Evolutionary conservation across 1,139 yeast genomes (phyloP).

Genomic region (Saccharomyces hybrid): DNA sequence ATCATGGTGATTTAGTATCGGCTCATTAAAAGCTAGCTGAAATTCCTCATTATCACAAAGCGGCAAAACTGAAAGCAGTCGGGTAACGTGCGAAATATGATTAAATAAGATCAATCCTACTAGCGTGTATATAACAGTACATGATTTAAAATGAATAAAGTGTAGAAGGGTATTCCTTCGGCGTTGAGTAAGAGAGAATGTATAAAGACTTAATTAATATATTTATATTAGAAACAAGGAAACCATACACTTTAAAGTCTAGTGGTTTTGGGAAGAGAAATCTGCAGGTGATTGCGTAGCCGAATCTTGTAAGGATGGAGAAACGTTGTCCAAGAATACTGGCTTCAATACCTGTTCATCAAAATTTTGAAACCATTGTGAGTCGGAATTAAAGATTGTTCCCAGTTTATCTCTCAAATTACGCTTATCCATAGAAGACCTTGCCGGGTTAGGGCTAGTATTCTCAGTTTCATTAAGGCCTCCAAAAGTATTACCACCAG

Average conservation of each 20-base stretch:
- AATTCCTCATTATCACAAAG: slow-evolving; percentile 1
- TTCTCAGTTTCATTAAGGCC: not conserved
- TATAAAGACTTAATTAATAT: not conserved
- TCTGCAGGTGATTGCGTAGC: not conserved
- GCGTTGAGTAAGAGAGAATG: not conserved
- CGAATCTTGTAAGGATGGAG: not conserved
- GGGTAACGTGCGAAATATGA: not conserved
- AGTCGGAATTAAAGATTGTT: slow-evolving; percentile 52
- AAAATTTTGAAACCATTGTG: slow-evolving; percentile 86
- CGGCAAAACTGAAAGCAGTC: not conserved
- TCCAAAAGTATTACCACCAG: not conserved
- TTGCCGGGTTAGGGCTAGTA: slow-evolving; percentile 1
- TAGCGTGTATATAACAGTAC: not conserved
- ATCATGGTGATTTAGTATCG: not conserved
- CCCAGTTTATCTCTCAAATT: slow-evolving; percentile 27
- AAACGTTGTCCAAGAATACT: slow-evolving; percentile 61
- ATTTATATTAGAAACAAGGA: not conserved
- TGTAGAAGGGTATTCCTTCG: not conserved
- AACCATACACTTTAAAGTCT: not conserved
- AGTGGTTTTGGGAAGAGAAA: not conserved
- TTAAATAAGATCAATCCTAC: not conserved
- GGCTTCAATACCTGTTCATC: slow-evolving; percentile 97
- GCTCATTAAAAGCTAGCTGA: not conserved
- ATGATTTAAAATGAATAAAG: no score
- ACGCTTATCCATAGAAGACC: slow-evolving; percentile 17